Evolutionary conservation across 345 rosid genomes (phyloP).

Genomic region (Iberis pinnata): DNA sequence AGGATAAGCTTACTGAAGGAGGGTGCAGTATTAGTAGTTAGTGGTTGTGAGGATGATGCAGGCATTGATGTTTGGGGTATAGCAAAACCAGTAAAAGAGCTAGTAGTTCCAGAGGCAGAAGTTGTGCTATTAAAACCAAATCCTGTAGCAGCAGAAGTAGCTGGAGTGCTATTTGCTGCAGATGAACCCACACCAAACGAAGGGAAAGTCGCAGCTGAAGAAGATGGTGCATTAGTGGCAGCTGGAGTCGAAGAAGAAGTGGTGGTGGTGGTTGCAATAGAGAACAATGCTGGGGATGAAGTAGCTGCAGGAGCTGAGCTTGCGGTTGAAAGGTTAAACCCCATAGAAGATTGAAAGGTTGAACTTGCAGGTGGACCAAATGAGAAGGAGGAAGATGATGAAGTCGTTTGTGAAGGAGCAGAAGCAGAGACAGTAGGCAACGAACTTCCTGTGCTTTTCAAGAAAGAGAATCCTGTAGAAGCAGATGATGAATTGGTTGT

Average conservation of each 20-base stretch:
- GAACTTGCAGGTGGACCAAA: constrained; percentile 38
- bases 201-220: constrained; percentile 44
- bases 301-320: constrained; percentile 32
- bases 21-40: constrained; percentile 36
- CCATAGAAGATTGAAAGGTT: constrained; percentile 37
- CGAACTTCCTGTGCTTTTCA: constrained; percentile 29
- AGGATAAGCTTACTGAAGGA: constrained; percentile 46
- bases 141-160: constrained; percentile 35
- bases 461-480: constrained; percentile 41
- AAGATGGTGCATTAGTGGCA: constrained; percentile 32
- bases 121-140: constrained; percentile 48
- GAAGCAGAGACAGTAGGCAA: constrained; percentile 25
- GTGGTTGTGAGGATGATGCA: constrained; percentile 47
- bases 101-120: constrained; percentile 42
- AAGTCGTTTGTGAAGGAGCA: constrained; percentile 30
- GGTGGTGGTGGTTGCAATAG: constrained; percentile 58
- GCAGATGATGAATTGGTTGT: constrained; percentile 30
- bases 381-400: constrained; percentile 40
- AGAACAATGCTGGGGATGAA: constrained; percentile 36
- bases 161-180: constrained; percentile 24
- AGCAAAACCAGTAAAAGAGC: constrained; percentile 64
- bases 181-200: constrained; percentile 37
- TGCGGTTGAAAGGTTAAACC: constrained; percentile 39
- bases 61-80: constrained; percentile 41
- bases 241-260: constrained; percentile 40